A percentile compares a stretch with the other conserved stretches of the same genome.
Evolutionary conservation across 208 protist genomes (phyloP).

Genomic region (Wallacemonas sp.): DNA sequence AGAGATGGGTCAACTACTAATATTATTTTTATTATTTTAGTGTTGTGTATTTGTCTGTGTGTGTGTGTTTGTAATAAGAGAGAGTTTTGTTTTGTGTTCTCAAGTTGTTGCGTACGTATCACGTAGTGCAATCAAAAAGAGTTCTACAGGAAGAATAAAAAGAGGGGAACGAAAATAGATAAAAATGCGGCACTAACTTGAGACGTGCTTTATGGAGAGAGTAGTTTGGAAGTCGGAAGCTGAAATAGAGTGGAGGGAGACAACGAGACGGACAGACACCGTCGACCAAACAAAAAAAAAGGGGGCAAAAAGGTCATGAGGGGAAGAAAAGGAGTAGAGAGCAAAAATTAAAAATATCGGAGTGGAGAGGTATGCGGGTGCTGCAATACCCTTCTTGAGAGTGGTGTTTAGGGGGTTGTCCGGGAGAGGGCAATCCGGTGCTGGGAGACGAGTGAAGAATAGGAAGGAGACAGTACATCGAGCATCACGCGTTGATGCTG

Average conservation of each 20-base stretch:
- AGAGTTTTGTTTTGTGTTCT: not conserved
- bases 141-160: constrained; percentile 13
- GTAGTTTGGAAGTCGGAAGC: too few species aligned
- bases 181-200: too few species aligned
- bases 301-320: not conserved
- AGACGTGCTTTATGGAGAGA: too few species aligned
- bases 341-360: too few species aligned
- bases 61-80: not conserved
- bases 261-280: not conserved
- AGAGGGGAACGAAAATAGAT: constrained; percentile 1
- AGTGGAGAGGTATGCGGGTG: too few species aligned
- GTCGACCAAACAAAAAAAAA: too few species aligned
- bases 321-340: not conserved
- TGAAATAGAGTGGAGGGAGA: not conserved
- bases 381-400: not conserved
- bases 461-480: not conserved
- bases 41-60: not conserved
- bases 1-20: not conserved
- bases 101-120: not conserved
- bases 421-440: not conserved
- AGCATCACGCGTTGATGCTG: not conserved
- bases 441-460: not conserved
- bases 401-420: not conserved
- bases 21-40: not conserved
- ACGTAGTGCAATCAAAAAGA: not conserved